Evolutionary conservation across 495 filamentous ascomycete species (phyloP), one percentile per base, ranked within the genome.

Genomic region (Aspergillus bertholletiae): DNA sequence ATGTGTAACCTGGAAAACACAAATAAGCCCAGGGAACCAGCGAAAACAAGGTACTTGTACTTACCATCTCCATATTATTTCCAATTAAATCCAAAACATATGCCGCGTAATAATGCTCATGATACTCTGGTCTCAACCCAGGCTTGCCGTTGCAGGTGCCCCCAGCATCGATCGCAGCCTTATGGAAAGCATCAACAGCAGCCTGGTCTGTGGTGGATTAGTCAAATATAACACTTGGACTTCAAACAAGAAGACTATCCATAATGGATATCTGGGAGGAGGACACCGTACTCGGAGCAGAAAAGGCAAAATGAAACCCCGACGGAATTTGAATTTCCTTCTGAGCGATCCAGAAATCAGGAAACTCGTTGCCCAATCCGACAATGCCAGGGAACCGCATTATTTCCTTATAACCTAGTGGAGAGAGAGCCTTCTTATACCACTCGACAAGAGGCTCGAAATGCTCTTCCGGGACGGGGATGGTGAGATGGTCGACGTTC

Each of bases 81-180:
- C 80, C 80, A 27, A 71, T 56, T 1, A 75, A 73, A 69, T 84
- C 80, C 20, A 74, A 44, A 26, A 83, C 67, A 65, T 75, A 82
- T 5, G 77, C 75, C 1, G 63, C 78, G 59, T 76, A 80, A 53
- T 79, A 82, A 17, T 65, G 65, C 23, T 68, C 64, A 17, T 59
- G 51, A 61, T 72, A 79, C 24, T 73, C 46, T 11, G 60, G 27
- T 49, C 80, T 67, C 22, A 72, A 18, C 1, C 78, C 80, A 0
- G 80, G 79, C 53, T 53, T 30, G 2, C 79, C 79, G 61, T 82
- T 80, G 56, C 63, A 57, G 18, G 46, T 72, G 5, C 67, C 79
- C 0, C 80, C 79, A n/a, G 74, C 73, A 24, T 69, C 62, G 11
- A 81, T 22, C 12, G 69, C 76, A 15, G 63, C 69, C 1, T 61